Conservation (phyloP, 2,329 filamentous ascomycete genomes). For the Akanthomyces lecanii region DNA sequence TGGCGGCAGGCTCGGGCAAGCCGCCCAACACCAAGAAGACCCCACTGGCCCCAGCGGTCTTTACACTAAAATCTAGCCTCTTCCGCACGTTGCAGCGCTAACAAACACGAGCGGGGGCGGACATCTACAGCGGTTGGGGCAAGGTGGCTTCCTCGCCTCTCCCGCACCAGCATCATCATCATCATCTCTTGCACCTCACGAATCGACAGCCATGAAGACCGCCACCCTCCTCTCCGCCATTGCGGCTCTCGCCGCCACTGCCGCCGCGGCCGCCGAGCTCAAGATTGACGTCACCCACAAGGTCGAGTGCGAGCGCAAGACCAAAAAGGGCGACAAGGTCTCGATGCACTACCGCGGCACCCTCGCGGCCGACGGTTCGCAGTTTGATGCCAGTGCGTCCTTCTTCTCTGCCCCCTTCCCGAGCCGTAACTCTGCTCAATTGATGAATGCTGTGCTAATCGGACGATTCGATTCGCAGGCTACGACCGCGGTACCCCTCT, state of each 20-base stretch:
- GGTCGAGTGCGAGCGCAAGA: conserved; percentile 77
- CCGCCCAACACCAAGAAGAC: too few species aligned
- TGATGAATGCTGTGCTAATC: not conserved
- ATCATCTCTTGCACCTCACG: conserved; percentile 3
- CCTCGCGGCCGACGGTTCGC: conserved; percentile 63
- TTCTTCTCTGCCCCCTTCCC: not conserved
- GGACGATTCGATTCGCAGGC: conserved; percentile 31
- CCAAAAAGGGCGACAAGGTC: conserved; percentile 70
- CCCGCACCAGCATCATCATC: conserved; percentile 1
- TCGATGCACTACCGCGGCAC: conserved; percentile 87
- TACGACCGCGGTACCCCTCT: conserved; percentile 77
- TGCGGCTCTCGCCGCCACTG: conserved; percentile 47
- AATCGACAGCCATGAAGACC: conserved; percentile 41
- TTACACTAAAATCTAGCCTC: too few species aligned
- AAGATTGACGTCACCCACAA: conserved; percentile 72
- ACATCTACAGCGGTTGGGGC: not conserved
- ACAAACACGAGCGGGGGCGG: too few species aligned
- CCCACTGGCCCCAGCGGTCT: too few species aligned
- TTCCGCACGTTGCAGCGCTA: too few species aligned
- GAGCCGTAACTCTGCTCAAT: not conserved
- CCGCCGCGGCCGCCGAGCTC: conserved; percentile 55
- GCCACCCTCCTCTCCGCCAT: conserved; percentile 47
- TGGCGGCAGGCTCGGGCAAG: too few species aligned
- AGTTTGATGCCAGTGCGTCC: conserved; percentile 73
- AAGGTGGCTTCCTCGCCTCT: not conserved